Conservation (phyloP, 2,329 filamentous ascomycete species). For the Paecilomyces niveus region DNA sequence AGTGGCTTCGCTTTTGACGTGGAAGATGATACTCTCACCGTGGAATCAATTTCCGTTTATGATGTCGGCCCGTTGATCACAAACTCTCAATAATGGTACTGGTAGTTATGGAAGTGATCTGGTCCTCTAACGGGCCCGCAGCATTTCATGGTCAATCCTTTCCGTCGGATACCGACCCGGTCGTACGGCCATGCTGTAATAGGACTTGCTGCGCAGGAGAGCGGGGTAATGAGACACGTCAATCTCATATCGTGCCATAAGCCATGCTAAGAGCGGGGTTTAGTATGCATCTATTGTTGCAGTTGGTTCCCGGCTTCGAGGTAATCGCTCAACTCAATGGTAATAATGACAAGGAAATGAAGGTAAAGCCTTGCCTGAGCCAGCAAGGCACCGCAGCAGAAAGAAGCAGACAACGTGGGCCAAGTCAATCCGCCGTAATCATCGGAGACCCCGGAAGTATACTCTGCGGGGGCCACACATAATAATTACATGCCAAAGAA, state of each 20-base stretch:
- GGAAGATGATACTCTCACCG: neutral
- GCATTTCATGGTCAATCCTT: neutral
- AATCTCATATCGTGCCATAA: neutral
- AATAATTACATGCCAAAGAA: neutral
- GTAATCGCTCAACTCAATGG: neutral
- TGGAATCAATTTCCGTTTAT: neutral
- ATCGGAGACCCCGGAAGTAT: neutral
- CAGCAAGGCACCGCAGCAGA: neutral
- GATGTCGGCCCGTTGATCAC: neutral
- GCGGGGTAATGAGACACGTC: conserved; percentile 1
- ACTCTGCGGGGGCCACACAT: neutral
- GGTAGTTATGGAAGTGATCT: neutral
- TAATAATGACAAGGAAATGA: neutral
- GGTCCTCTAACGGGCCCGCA: neutral
- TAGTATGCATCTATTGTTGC: neutral
- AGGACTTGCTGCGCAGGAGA: neutral
- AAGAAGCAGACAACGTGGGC: neutral
- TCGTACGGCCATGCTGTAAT: neutral
- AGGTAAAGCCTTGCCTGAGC: neutral
- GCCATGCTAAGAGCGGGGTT: neutral
- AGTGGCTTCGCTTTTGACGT: neutral
- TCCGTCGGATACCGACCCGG: neutral
- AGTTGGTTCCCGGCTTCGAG: neutral
- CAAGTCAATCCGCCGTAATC: neutral
- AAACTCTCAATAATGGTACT: too few relatives aligned